phyloP scores from a whole-genome alignment of 192 early-diverging fungal species.

The Coemansia sp. region DNA sequence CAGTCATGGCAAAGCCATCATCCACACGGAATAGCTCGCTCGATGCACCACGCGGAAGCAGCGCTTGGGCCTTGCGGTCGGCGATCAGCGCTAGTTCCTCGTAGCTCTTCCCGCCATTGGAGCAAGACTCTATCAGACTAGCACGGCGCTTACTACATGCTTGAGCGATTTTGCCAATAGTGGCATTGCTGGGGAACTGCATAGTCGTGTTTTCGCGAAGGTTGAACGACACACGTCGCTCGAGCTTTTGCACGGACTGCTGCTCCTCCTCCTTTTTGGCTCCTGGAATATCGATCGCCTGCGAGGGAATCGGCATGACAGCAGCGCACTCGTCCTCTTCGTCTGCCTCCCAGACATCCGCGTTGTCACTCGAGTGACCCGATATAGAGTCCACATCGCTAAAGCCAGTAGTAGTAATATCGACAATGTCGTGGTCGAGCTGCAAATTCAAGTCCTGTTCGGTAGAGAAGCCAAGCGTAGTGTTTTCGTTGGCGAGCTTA shows the following conservation, averaged over 20 bases:
- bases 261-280: not conserved
- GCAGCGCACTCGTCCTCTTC: not conserved
- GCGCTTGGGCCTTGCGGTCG: slow-evolving; percentile 32
- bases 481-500: not conserved
- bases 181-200: slow-evolving; percentile 53
- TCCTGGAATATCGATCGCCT: slow-evolving; percentile 27
- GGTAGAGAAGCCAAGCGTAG: not conserved
- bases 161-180: slow-evolving; percentile 42
- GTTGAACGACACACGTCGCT: slow-evolving; percentile 56
- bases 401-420: slow-evolving; percentile 8
- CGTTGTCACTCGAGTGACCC: not conserved
- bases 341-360: slow-evolving; percentile 1
- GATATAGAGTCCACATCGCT: not conserved
- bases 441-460: slow-evolving; percentile 5
- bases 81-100: slow-evolving; percentile 30
- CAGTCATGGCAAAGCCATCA: slow-evolving; percentile 42
- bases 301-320: not conserved
- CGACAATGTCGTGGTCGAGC: not conserved
- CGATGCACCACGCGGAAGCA: slow-evolving; percentile 54
- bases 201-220: slow-evolving; percentile 42
- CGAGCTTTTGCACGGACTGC: slow-evolving; percentile 7
- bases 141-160: slow-evolving; percentile 30
- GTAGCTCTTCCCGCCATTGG: slow-evolving; percentile 8
- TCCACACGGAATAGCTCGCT: slow-evolving; percentile 37
- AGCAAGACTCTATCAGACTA: slow-evolving; percentile 11